Base-by-base conservation (phyloP, 1,284 basidiomycete genomes). In the Apiotrichum mycotoxinovorans region DNA sequence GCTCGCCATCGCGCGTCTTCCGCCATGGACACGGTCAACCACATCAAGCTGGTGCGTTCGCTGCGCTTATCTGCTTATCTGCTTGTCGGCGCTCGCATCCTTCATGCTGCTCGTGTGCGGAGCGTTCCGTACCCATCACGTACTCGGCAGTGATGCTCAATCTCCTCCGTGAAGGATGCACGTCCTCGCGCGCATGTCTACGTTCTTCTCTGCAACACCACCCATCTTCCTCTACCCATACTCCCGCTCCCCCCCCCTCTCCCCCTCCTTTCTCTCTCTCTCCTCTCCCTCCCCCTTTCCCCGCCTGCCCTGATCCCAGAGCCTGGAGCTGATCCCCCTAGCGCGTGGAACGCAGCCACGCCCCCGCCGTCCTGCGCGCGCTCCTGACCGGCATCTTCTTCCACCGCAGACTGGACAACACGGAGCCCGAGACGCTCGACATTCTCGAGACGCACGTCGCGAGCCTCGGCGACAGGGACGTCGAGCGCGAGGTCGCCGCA, bases 311-410 rank as follows among this genome's bases (percentile, higher is more conserved):
- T 18, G 5, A 25, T 10, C 44, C 47, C 23, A 44, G n/a, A n/a
- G n/a, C n/a, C n/a, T n/a, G n/a, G n/a, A n/a, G n/a, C n/a, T n/a
- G n/a, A n/a, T n/a, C n/a, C n/a, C 27, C 1, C 15, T 41, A 60
- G 52, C 54, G 69, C 15, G 60, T 72, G 17, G 68, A 63, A n/a
- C 64, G 62, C 25, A 53, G 56, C 17, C 66, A 68, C 41, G 60
- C 70, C 23, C 57, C 63, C 40, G 48, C 66, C 11, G 56, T 67
- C 3, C 62, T 75, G 10, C 62, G 66, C 18, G 69, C 65, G 3
- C 42, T 75, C 11, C 62, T 75, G 17, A 53, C 60, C 22, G 63
- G 71, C 12, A 71, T 75, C 50, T 71, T 73, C 67, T 75, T 75
- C 60, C 73, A 75, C 38, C 62, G 73, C 15, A 58, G 45, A 9